Evolutionary conservation across 768 basidiomycete genomes (phyloP).

Genomic region (Suillus subluteus): DNA sequence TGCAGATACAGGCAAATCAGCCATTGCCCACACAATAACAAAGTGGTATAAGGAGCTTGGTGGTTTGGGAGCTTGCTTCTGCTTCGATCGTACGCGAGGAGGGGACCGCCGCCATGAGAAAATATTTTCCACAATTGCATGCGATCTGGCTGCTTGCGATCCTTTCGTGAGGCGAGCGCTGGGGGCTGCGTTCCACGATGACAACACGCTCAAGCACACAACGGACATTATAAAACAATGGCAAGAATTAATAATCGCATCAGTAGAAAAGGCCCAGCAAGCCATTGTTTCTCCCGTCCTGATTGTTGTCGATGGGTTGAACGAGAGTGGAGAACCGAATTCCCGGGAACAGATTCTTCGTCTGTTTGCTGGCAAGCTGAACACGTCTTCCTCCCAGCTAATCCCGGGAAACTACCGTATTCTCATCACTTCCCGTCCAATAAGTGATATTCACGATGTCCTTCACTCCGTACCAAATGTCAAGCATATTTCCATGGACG

Average conservation of each 20-base stretch:
- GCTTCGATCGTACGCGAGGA: constrained; percentile 18
- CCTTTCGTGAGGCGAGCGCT: constrained; percentile 1
- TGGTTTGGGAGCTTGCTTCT: constrained; percentile 22
- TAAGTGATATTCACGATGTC: constrained; percentile 8
- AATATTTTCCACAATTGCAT: constrained; percentile 4
- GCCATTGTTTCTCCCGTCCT: constrained; percentile 23
- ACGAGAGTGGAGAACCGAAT: constrained; percentile 17
- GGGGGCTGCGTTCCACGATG: background rate
- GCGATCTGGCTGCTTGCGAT: constrained; percentile 1
- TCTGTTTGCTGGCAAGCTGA: constrained; percentile 1
- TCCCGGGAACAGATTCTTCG: constrained; percentile 20
- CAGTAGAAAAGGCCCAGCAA: constrained; percentile 3
- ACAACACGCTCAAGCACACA: constrained; percentile 1
- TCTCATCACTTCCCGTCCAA: constrained; percentile 20
- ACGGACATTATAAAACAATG: constrained; percentile 14
- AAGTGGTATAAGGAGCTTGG: constrained; percentile 11
- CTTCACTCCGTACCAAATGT: no score
- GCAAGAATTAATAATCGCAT: constrained; percentile 20
- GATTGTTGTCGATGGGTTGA: constrained; percentile 30
- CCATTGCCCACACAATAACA: constrained; percentile 23
- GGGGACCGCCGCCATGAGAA: background rate
- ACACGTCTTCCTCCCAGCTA: background rate
- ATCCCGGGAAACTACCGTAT: constrained; percentile 18
- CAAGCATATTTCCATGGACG: constrained; percentile 2
- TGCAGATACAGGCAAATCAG: constrained; percentile 22